phyloP scores from a whole-genome alignment of 768 basidiomycete genomes.

The Mycena maculata region DNA sequence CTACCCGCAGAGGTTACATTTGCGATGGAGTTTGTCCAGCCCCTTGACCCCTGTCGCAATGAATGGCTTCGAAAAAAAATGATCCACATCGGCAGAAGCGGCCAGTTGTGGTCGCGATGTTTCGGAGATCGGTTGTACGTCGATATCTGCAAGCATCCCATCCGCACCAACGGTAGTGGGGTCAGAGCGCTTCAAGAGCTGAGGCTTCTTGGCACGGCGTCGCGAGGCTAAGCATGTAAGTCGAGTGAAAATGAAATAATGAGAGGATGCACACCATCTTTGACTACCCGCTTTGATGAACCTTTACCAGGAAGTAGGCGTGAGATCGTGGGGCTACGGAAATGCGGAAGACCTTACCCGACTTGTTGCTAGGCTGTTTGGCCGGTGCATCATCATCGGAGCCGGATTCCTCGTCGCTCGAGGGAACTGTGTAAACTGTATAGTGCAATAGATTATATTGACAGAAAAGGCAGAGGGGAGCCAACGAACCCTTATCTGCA shows the following conservation, averaged over 20 bases:
- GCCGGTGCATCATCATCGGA: background rate
- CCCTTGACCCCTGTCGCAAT: background rate
- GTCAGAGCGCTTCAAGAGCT: background rate
- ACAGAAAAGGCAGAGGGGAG: background rate
- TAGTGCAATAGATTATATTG: background rate
- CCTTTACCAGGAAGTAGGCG: background rate
- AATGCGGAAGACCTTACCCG: background rate
- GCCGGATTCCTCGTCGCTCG: background rate
- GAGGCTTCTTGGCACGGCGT: background rate
- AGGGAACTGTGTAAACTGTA: background rate
- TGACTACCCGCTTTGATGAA: background rate
- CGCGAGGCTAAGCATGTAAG: background rate
- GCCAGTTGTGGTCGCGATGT: background rate
- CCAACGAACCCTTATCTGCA: background rate
- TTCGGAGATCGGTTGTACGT: background rate
- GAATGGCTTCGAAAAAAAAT: background rate
- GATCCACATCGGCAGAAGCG: background rate
- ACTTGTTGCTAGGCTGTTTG: background rate
- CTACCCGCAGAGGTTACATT: slow-evolving; percentile 1
- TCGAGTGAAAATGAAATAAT: too few relatives aligned
- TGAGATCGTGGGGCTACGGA: background rate
- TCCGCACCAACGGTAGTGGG: background rate
- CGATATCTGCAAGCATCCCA: slow-evolving; percentile 12
- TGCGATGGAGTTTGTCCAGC: background rate
- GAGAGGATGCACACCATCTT: background rate